Evolutionary conservation across 1,284 basidiomycete genomes (phyloP), one percentile per base, ranked within the genome.

Genomic region (Ustilago loliicola): DNA sequence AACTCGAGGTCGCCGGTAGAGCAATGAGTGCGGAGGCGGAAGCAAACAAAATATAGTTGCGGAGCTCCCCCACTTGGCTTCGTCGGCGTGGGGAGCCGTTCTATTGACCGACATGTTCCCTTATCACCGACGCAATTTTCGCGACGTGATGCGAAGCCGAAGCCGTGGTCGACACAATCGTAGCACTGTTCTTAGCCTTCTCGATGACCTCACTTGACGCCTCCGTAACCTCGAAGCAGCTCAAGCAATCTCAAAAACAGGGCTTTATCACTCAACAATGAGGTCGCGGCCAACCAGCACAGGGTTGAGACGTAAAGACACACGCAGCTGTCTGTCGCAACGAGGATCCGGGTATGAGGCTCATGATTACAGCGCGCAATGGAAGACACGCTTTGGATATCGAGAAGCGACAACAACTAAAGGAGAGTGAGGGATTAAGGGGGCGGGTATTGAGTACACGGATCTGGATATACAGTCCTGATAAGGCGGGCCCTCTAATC

Each of bases 1-100:
- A 23, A 13, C 4, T 19, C 34, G 48, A 19, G 17, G 7, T 48
- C 30, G 45, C 6, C n/a, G 27, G 23, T 30, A n/a, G 36, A 51
- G n/a, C 50, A 27, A 50, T 51, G 19, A 48, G 34, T 61, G 59
- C 59, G 23, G 52, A 55, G 60, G 45, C 61, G 32, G 42, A 63
- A 21, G 11, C 13, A 62, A 29, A 10, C 5, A 36, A 38, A 51
- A 21, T 34, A 13, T 2, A 9, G 25, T 62, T 54, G 61, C 61
- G 61, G 61, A 62, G 61, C 51, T 54, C 45, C 53, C 53, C 52
- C 61, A 55, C 61, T 45, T 13, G 42, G 21, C 34, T 45, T n/a
- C 15, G 52, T 63, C 61, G 42, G 61, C 61, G 52, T 63, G 53
- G 61, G 61, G 51, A 54, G 40, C 27, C 42, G 23, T 9, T 42